Base-by-base conservation (phyloP, 2,329 filamentous ascomycete species). In the Nakataea oryzae region DNA sequence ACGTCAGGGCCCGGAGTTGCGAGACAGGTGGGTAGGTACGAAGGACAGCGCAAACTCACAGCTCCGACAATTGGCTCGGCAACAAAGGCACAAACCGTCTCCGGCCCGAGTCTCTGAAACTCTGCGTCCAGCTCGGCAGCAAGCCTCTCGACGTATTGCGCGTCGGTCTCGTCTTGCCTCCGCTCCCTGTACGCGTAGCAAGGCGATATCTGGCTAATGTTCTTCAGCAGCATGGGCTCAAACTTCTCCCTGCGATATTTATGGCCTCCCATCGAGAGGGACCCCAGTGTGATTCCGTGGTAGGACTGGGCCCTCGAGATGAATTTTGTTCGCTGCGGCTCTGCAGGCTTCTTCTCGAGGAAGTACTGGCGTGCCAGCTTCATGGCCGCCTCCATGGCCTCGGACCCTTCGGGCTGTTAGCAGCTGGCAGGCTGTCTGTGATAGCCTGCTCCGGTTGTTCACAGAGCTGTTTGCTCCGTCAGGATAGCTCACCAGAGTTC, bases 11-110 rank as follows among this genome's bases (percentile, higher is more conserved):
- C 8, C 24, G 14, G n/a, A 34, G 59, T 26, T 21, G 58, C 9
- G 29, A 27, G 3, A 24, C 7, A 14, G 26, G 4, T 17, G 17
- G 58, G 63, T 21, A 62, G 63, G 34, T 1, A 21, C 21, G 3
- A 32, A 14, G 34, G 27, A 29, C 4, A 27, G 12, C 30, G 6
- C n/a, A 26, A 3, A 72, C 76, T 73, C 78, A 88, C 86, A 41
- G 89, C 87, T 3, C 89, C 88, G 17, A 89, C 87, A 1, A 93
- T 80, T 0, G 89, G 86, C 71, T 93, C 89, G 1, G 86, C 86
- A 28, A 91, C 79, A 68, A 93, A 91, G 0, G 86, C 88, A 61
- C 85, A 87, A 0, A 92, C 86, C 0, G 78, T 88, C 0, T 85
- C 78, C 0, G 87, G 81, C 0, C 87, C 89, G 0, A 90, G 70